A percentile compares a stretch with the other conserved stretches of the same genome.
Evolutionary conservation across 306 rosid species (phyloP).

Genomic region (Rosa rugosa): DNA sequence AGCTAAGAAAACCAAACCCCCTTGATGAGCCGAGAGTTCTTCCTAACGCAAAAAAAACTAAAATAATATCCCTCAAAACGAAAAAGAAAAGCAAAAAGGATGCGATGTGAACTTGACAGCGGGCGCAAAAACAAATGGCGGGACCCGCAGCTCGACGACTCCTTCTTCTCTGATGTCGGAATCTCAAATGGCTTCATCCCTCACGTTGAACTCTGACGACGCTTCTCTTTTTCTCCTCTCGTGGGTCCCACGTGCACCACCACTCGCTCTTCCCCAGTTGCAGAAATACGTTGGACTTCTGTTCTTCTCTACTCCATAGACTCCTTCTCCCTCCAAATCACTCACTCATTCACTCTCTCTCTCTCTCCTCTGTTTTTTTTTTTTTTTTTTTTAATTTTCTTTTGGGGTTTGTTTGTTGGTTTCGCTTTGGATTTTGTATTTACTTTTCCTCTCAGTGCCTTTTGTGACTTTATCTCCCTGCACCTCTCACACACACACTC

Average conservation of each 20-base stretch:
- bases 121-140: slow-evolving; percentile 25
- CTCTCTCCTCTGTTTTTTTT: not conserved
- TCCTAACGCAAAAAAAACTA: not conserved
- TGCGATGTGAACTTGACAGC: slow-evolving; percentile 9
- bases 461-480: slow-evolving; percentile 1
- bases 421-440: slow-evolving; percentile 1
- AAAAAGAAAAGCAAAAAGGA: not conserved
- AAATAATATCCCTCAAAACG: not conserved
- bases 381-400: not conserved
- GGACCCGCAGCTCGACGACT: not conserved
- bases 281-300: not conserved
- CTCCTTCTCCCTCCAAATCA: not conserved
- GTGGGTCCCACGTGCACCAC: slow-evolving; percentile 3
- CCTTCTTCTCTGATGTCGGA: not conserved
- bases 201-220: not conserved
- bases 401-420: slow-evolving; percentile 8
- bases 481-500: not conserved
- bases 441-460: not conserved
- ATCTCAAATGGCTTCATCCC: not conserved
- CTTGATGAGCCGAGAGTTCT: not conserved
- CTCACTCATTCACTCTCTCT: not conserved
- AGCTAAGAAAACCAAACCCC: too few species aligned
- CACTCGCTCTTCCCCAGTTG: not conserved
- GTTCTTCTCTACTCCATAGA: not conserved
- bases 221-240: not conserved